phyloP scores from a whole-genome alignment of 2,329 filamentous ascomycete species.

The Aspergillus phoenicis region DNA sequence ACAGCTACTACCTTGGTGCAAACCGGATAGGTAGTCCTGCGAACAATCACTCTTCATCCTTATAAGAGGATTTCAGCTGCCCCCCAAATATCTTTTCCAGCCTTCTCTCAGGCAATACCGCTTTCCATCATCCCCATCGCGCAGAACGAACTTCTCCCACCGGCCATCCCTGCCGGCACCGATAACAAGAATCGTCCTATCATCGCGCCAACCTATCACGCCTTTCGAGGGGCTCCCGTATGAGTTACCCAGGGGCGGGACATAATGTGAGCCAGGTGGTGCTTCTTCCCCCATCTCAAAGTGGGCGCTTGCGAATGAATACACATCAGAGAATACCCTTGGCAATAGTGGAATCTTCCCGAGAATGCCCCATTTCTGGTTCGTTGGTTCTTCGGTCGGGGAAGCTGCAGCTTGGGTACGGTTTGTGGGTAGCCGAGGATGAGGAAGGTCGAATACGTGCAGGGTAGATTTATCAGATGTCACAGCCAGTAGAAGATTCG shows the following conservation, averaged over 20 bases:
- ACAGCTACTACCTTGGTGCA: neutral
- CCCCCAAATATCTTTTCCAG: conserved; percentile 76
- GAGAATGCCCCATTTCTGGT: conserved; percentile 82
- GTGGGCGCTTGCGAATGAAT: conserved; percentile 77
- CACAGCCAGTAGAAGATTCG: conserved; percentile 77
- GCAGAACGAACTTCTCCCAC: conserved; percentile 84
- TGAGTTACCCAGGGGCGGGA: conserved; percentile 56
- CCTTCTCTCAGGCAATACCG: conserved; percentile 70
- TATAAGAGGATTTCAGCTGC: conserved; percentile 27
- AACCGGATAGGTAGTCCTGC: conserved; percentile 16
- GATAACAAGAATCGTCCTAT: conserved; percentile 73
- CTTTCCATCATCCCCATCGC: conserved; percentile 68
- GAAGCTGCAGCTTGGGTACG: conserved; percentile 40
- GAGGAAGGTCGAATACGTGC: conserved; percentile 85
- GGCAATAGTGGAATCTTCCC: conserved; percentile 83
- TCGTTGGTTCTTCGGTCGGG: conserved; percentile 51
- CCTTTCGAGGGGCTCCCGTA: conserved; percentile 72
- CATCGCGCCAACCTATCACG: conserved; percentile 78
- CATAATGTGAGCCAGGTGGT: conserved; percentile 42
- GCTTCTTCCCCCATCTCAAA: conserved; percentile 84
- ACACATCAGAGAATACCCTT: conserved; percentile 83
- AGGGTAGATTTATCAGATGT: conserved; percentile 97
- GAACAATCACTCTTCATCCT: conserved; percentile 7
- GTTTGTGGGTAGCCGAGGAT: conserved; percentile 37
- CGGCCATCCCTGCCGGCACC: conserved; percentile 77